phyloP scores from a whole-genome alignment of 2,329 filamentous ascomycete species.

The Sporothrix protearum region DNA sequence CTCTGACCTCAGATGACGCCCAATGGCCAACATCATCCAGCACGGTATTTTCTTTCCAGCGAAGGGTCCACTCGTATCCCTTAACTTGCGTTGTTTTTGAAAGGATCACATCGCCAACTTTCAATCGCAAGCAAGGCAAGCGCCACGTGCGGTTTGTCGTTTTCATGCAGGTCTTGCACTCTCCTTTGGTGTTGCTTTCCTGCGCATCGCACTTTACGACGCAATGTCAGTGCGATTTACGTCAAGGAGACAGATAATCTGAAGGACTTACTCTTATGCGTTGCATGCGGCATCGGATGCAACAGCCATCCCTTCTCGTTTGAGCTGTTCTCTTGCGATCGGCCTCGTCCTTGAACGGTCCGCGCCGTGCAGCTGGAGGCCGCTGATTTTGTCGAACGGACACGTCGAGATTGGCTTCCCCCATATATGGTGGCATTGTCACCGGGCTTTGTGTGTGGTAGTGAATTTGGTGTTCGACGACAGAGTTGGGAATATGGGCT shows the following conservation, averaged over 20 bases:
- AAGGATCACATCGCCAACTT: constrained; percentile 56
- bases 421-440: not conserved
- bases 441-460: not conserved
- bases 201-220: constrained; percentile 48
- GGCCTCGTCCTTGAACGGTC: constrained; percentile 53
- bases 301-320: constrained; percentile 56
- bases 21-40: constrained; percentile 53
- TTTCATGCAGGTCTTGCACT: constrained; percentile 54
- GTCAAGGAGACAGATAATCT: not conserved
- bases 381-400: constrained; percentile 32
- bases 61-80: constrained; percentile 56
- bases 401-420: constrained; percentile 33
- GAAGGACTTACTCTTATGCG: constrained; percentile 53
- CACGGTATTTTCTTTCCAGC: constrained; percentile 55
- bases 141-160: constrained; percentile 50
- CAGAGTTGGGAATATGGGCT: not conserved
- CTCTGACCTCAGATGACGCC: constrained; percentile 50
- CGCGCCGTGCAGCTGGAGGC: constrained; percentile 43
- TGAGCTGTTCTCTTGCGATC: constrained; percentile 53
- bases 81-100: constrained; percentile 58
- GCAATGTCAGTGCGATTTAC: constrained; percentile 31
- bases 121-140: constrained; percentile 58
- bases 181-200: constrained; percentile 44
- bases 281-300: constrained; percentile 60
- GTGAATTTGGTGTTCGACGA: not conserved